Percentiles rank a stretch among this genome's conserved stretches.
These are phyloP conservation scores for Naematelia aurantialba DNA, from an alignment of 768 basidiomycete genomes.

Conservation along the genomic window DNA sequence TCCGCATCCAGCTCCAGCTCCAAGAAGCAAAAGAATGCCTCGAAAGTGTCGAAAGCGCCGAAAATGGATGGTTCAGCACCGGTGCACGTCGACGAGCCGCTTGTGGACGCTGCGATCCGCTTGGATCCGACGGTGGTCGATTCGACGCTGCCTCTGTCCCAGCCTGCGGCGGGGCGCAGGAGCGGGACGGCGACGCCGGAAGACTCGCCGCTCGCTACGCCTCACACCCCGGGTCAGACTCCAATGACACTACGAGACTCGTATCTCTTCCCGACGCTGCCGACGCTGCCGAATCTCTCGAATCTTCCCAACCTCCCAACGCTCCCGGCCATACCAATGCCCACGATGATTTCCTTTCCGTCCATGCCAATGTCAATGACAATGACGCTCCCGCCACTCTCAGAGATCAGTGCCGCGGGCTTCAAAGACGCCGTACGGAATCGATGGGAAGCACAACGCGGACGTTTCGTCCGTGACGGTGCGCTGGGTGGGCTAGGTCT, in stretches of 20 bases:
- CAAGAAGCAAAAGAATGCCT: neutral
- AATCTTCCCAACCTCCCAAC: conserved; percentile 11
- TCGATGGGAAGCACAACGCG: conserved; percentile 39
- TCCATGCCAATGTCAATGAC: conserved; percentile 22
- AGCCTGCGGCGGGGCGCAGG: neutral
- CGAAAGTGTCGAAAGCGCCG: neutral
- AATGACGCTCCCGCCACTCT: conserved; percentile 6
- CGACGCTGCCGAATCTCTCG: too few species aligned
- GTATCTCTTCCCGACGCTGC: conserved; percentile 14
- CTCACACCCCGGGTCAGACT: conserved; percentile 25
- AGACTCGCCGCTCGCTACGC: conserved; percentile 38
- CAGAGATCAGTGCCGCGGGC: conserved; percentile 6
- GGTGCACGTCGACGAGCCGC: conserved; percentile 1
- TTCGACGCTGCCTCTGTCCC: conserved; percentile 4
- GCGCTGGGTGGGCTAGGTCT: neutral
- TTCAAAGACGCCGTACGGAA: conserved; percentile 41
- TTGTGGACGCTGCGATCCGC: conserved; percentile 4
- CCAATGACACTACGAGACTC: conserved; percentile 25
- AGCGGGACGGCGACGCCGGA: conserved; percentile 27
- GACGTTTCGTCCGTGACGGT: conserved; percentile 11
- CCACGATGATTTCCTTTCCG: conserved; percentile 11
- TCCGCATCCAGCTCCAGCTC: neutral
- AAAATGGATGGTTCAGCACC: neutral
- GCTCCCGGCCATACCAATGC: conserved; percentile 14
- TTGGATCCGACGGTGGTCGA: conserved; percentile 12